These are phyloP conservation scores for Curvularia eragrostidis DNA, from an alignment of 2,329 filamentous ascomycete species.

Conservation along the genomic window DNA sequence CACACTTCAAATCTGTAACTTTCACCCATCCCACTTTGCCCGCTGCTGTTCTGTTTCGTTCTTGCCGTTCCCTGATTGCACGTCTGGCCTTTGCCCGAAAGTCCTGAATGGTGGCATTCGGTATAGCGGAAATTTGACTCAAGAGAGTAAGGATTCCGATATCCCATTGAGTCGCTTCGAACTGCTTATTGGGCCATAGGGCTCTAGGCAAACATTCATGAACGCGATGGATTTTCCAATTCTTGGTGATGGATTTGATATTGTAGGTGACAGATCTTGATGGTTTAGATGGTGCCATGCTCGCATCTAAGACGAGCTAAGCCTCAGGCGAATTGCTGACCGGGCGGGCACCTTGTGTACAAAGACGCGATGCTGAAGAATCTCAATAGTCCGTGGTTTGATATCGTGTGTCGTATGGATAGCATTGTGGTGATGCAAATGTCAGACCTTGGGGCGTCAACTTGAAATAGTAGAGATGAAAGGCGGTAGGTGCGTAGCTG, in stretches of 20 bases:
- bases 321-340: background rate
- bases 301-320: background rate
- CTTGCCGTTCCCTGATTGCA: constrained; percentile 6
- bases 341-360: background rate
- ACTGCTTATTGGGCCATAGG: constrained; percentile 11
- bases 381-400: background rate
- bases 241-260: constrained; percentile 8
- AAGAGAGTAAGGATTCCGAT: constrained; percentile 11
- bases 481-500: constrained; percentile 16
- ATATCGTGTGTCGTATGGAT: constrained; percentile 1
- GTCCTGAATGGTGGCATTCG: constrained; percentile 9
- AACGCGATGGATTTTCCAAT: constrained; percentile 8
- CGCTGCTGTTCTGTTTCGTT: constrained; percentile 1
- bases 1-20: constrained; percentile 4
- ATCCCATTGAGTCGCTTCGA: constrained; percentile 7
- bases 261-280: background rate
- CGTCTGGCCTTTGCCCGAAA: constrained; percentile 3
- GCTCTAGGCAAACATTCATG: constrained; percentile 10
- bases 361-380: too few relatives aligned
- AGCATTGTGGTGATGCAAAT: constrained; percentile 10
- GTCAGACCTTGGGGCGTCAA: background rate
- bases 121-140: constrained; percentile 10
- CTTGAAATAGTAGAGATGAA: constrained; percentile 8
- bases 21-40: constrained; percentile 4
- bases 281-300: constrained; percentile 9